These are phyloP conservation scores for Angomonas ambiguus DNA, from an alignment of 208 protist genomes.

Conservation along the genomic window DNA sequence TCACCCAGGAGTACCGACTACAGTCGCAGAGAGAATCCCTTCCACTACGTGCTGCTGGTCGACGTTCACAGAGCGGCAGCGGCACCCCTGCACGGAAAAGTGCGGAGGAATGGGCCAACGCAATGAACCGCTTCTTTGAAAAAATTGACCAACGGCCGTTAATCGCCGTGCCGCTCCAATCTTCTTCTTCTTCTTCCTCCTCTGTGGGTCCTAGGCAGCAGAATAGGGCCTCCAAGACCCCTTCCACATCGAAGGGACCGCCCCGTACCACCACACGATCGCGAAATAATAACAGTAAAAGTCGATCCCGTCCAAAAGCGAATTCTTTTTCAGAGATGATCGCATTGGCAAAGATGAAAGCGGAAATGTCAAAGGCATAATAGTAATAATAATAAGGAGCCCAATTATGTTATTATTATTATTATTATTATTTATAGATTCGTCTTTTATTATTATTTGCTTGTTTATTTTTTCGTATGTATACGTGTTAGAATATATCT, in stretches of 20 bases:
- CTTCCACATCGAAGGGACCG: background rate
- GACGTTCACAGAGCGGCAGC: no score
- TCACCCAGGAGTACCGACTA: constrained; percentile 1
- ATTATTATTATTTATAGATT: constrained; percentile 9
- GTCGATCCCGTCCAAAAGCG: background rate
- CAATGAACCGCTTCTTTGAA: constrained; percentile 53
- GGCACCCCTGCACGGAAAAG: constrained; percentile 8
- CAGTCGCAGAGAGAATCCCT: background rate
- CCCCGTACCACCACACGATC: background rate
- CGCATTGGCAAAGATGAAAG: background rate
- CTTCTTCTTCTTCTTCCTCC: background rate
- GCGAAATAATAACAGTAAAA: constrained; percentile 1
- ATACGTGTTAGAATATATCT: background rate
- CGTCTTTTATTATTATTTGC: background rate
- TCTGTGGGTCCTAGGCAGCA: no score
- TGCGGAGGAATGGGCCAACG: constrained; percentile 44
- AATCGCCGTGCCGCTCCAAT: constrained; percentile 14
- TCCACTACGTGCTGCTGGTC: background rate
- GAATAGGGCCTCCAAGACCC: background rate
- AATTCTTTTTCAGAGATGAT: constrained; percentile 12
- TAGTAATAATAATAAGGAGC: no score
- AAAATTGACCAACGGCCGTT: constrained; percentile 55
- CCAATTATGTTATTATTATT: constrained; percentile 3
- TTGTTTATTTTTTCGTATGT: background rate
- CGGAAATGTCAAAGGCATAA: background rate